A percentile compares a stretch with the other conserved stretches of the same genome.
phyloP scores from a whole-genome alignment of 2,329 filamentous ascomycete genomes.

The Diaporthe amygdali region DNA sequence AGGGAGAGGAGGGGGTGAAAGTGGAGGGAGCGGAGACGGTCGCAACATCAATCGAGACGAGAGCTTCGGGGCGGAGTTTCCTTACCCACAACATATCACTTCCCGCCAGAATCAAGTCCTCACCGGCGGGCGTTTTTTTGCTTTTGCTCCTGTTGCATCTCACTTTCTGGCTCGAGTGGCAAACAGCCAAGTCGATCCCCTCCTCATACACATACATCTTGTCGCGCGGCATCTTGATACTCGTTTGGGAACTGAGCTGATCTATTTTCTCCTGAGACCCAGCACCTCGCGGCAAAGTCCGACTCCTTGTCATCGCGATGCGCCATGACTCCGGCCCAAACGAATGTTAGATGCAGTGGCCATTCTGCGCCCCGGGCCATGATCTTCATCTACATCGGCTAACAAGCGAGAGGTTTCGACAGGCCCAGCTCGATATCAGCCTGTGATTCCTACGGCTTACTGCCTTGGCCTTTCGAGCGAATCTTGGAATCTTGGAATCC shows the following conservation, averaged over 20 bases:
- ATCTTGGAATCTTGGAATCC: not conserved
- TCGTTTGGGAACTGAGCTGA: not conserved
- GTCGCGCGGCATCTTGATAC: not conserved
- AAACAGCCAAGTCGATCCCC: not conserved
- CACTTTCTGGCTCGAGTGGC: not conserved
- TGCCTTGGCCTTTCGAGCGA: not conserved
- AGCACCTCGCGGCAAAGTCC: not conserved
- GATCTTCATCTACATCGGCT: not conserved
- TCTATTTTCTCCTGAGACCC: not conserved
- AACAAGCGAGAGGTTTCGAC: not conserved
- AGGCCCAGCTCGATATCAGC: not conserved
- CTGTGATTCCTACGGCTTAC: not conserved
- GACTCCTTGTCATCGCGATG: not conserved
- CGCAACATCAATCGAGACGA: not conserved
- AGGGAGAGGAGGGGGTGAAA: not conserved
- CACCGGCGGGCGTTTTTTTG: not conserved
- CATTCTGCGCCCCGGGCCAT: no score
- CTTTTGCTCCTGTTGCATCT: not conserved
- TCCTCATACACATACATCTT: not conserved
- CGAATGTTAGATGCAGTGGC: not conserved
- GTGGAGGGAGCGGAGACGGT: conserved; percentile 1
- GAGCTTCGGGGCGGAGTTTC: not conserved
- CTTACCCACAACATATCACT: not conserved
- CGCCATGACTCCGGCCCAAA: conserved; percentile 9
- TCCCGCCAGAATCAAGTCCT: no score